Conservation (phyloP, 164 flowering plant genomes). For the Dillenia turbinata region DNA sequence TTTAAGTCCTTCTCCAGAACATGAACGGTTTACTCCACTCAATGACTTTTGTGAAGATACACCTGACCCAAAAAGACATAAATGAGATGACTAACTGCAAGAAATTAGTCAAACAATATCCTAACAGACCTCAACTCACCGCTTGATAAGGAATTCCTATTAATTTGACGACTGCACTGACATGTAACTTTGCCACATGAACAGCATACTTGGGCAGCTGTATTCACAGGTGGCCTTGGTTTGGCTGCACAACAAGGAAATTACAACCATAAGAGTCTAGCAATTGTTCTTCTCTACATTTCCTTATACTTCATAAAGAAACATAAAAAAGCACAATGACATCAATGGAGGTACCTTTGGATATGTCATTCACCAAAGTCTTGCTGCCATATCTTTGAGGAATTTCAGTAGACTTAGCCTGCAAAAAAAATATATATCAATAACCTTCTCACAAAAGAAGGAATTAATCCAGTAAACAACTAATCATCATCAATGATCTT, state of each 20-base stretch:
- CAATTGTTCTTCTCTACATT: no score
- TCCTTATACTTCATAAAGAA: no score
- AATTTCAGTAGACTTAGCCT: slow-evolving; percentile 22
- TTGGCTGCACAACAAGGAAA: slow-evolving; percentile 13
- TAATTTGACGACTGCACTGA: slow-evolving; percentile 19
- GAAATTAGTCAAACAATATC: not conserved
- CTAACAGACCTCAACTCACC: slow-evolving; percentile 22
- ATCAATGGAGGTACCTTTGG: slow-evolving; percentile 30
- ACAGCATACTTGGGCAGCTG: slow-evolving; percentile 17
- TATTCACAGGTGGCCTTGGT: slow-evolving; percentile 9
- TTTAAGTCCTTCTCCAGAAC: slow-evolving; percentile 18
- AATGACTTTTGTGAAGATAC: slow-evolving; percentile 32
- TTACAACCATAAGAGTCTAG: no score
- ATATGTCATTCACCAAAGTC: slow-evolving; percentile 11
- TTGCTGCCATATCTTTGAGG: slow-evolving; percentile 6
- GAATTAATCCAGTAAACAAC: not conserved
- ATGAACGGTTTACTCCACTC: slow-evolving; percentile 14
- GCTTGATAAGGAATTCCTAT: slow-evolving; percentile 26
- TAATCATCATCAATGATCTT: no score
- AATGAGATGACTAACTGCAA: not conserved
- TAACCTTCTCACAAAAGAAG: not conserved
- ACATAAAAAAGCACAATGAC: no score
- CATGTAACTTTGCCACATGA: slow-evolving; percentile 18
- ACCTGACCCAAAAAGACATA: slow-evolving; percentile 19
- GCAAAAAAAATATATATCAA: slow-evolving; percentile 3